Evolutionary conservation across 495 filamentous ascomycete species (phyloP).

Genomic region (Penicillium antarcticum): DNA sequence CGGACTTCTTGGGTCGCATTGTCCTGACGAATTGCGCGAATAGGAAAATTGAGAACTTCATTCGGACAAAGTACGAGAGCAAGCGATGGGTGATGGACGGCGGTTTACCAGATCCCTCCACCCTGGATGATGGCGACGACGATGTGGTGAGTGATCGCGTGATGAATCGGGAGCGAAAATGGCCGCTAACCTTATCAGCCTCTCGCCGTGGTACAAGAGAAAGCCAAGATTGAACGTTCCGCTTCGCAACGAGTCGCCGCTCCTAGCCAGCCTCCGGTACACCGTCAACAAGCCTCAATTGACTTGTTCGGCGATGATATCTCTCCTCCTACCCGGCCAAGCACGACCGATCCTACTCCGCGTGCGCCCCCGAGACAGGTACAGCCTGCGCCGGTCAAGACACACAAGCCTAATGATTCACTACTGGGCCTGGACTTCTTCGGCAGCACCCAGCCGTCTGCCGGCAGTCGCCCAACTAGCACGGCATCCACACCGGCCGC

Average conservation of each 20-base stretch:
- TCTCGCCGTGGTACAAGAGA: slow-evolving; percentile 70
- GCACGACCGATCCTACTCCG: slow-evolving; percentile 59
- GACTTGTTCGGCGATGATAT: slow-evolving; percentile 63
- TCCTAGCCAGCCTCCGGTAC: slow-evolving; percentile 41
- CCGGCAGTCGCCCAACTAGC: slow-evolving; percentile 67
- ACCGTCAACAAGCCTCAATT: slow-evolving; percentile 45
- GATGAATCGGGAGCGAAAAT: background rate
- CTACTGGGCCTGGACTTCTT: slow-evolving; percentile 93
- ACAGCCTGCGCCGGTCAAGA: slow-evolving; percentile 50
- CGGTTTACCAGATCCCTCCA: slow-evolving; percentile 82
- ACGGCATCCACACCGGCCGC: slow-evolving; percentile 59
- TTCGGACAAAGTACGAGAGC: slow-evolving; percentile 95
- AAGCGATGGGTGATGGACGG: slow-evolving; percentile 99
- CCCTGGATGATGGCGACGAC: slow-evolving; percentile 78
- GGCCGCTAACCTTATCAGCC: slow-evolving; percentile 47
- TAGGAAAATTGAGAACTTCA: slow-evolving; percentile 98
- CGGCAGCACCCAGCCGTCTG: slow-evolving; percentile 61
- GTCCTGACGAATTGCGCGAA: background rate
- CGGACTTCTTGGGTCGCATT: background rate
- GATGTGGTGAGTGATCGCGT: slow-evolving; percentile 56
- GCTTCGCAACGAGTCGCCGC: slow-evolving; percentile 47
- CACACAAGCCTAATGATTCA: slow-evolving; percentile 74
- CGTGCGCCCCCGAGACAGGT: slow-evolving; percentile 55
- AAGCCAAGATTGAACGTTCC: slow-evolving; percentile 63
- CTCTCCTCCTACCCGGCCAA: slow-evolving; percentile 61